phyloP scores from a whole-genome alignment of 352 stramenopile genomes.

The Phytophthora megakarya region DNA sequence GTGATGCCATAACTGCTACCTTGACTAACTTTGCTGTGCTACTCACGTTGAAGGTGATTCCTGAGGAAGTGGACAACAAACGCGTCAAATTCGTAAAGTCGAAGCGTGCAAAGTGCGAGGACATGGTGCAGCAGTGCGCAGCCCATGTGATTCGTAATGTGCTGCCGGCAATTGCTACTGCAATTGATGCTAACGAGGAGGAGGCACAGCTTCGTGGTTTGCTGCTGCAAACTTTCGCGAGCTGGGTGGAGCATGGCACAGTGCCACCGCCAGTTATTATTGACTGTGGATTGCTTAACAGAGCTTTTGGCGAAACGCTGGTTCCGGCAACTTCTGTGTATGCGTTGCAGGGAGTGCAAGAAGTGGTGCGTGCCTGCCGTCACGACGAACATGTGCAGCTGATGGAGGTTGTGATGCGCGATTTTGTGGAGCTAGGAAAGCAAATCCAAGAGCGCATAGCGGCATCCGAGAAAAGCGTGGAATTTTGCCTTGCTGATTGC shows the following conservation, averaged over 20 bases:
- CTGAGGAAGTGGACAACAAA: slow-evolving; percentile 80
- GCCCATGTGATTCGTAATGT: slow-evolving; percentile 64
- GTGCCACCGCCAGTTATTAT: slow-evolving; percentile 58
- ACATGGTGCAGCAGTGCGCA: slow-evolving; percentile 70
- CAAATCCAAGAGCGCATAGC: slow-evolving; percentile 48
- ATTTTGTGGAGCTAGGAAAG: slow-evolving; percentile 77
- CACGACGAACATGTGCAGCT: slow-evolving; percentile 65
- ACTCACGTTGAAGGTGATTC: slow-evolving; percentile 75
- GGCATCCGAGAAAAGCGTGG: slow-evolving; percentile 32
- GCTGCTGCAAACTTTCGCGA: slow-evolving; percentile 67
- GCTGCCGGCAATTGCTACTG: slow-evolving; percentile 55
- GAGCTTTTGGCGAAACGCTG: slow-evolving; percentile 63
- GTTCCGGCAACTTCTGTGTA: slow-evolving; percentile 42
- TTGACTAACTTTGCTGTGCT: slow-evolving; percentile 80
- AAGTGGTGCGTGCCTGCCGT: slow-evolving; percentile 66
- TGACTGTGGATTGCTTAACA: slow-evolving; percentile 62
- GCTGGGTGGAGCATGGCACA: slow-evolving; percentile 77
- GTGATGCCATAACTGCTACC: slow-evolving; percentile 43
- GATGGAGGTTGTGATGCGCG: slow-evolving; percentile 79
- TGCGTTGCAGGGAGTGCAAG: slow-evolving; percentile 65
- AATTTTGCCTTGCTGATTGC: slow-evolving; percentile 56
- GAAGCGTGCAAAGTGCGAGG: slow-evolving; percentile 65
- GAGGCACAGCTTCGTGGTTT: slow-evolving; percentile 52
- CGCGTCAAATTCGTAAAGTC: slow-evolving; percentile 79
- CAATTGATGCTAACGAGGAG: slow-evolving; percentile 61